Percentiles rank a stretch among this genome's conserved stretches.
Conservation (phyloP, 176 grass and related monocot genomes). For the Rhipidocladum racemiflorum region DNA sequence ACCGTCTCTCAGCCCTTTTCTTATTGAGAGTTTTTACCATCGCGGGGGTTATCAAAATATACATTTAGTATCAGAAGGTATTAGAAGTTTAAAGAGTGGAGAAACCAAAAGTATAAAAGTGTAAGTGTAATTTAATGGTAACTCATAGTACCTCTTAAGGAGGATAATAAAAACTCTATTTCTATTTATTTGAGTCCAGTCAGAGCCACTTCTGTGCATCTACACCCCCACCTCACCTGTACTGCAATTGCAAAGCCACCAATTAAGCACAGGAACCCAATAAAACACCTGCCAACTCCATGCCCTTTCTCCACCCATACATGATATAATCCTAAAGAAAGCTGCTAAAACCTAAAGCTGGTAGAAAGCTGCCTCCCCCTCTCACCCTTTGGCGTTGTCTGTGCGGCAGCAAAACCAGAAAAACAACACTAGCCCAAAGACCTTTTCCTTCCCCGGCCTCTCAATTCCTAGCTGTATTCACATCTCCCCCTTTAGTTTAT, state of each 20-base stretch:
- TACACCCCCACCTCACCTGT: background rate
- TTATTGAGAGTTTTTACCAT: no score
- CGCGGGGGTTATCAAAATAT: no score
- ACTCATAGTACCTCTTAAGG: no score
- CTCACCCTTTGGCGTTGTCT: conserved; percentile 39
- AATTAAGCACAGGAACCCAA: background rate
- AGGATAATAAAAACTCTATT: no score
- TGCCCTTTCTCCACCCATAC: conserved; percentile 14
- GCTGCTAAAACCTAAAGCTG: conserved; percentile 67
- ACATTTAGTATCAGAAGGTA: no score
- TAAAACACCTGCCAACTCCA: conserved; percentile 45
- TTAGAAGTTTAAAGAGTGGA: no score
- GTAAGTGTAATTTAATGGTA: no score
- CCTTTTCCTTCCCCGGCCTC: conserved; percentile 41
- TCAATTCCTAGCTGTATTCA: conserved; percentile 45
- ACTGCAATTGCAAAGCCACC: background rate
- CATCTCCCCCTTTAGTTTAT: conserved; percentile 44
- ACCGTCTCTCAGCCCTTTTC: no score
- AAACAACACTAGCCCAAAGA: conserved; percentile 41
- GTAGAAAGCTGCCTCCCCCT: conserved; percentile 55
- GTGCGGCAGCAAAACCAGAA: conserved; percentile 40
- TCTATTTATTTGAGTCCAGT: background rate
- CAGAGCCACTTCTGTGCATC: no score
- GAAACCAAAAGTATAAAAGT: no score
- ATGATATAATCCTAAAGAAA: conserved; percentile 67